These are phyloP conservation scores for Jaltomata sinuosa DNA, from an alignment of 257 asterid genomes.

Conservation along the genomic window DNA sequence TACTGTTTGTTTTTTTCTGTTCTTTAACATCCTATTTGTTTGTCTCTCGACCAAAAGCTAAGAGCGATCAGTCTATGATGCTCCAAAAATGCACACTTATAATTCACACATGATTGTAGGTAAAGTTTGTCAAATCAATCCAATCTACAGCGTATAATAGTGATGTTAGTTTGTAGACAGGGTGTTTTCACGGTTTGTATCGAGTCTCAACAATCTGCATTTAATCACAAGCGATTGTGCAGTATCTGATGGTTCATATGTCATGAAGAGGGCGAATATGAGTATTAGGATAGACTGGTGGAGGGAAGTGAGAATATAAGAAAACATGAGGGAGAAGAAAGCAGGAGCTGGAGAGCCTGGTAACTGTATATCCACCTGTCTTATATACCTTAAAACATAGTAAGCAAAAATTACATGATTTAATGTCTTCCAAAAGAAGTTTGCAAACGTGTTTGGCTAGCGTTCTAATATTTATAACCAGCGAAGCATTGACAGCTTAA, in stretches of 20 bases:
- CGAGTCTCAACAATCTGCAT: not conserved
- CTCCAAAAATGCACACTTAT: not conserved
- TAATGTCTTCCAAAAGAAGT: not conserved
- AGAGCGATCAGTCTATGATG: not conserved
- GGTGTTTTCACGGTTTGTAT: not conserved
- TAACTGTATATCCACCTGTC: not conserved
- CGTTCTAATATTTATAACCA: not conserved
- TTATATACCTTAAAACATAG: not conserved
- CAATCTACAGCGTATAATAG: not conserved
- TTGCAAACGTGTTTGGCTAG: not conserved
- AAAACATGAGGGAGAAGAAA: not conserved
- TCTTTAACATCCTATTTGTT: not conserved
- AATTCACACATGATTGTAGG: not conserved
- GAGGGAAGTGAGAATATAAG: not conserved
- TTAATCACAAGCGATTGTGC: not conserved
- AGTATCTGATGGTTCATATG: not conserved
- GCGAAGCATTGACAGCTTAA: not conserved
- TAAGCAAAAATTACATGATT: not conserved
- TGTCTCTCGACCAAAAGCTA: not conserved
- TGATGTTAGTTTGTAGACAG: not conserved
- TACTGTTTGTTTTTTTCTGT: not conserved
- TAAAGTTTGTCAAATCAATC: not conserved
- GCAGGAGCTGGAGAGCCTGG: not conserved
- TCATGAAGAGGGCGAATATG: not conserved
- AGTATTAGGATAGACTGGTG: not conserved